Evolutionary conservation across 164 flowering plant genomes (phyloP).

Genomic region (Stephania cephalantha): DNA sequence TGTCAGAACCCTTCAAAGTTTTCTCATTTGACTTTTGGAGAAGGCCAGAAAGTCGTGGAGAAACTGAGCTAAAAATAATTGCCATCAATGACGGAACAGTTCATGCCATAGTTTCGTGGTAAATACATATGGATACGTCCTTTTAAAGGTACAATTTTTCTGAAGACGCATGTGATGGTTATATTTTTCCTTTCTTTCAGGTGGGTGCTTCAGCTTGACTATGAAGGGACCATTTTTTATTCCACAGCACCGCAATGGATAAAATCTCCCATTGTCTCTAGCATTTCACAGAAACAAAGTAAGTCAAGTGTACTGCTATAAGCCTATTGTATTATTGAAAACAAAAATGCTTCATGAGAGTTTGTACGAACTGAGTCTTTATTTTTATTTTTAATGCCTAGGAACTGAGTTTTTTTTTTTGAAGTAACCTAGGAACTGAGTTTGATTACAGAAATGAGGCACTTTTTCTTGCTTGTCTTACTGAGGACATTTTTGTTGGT

Average conservation of each 20-base stretch:
- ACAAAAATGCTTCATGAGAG: not conserved
- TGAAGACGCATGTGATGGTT: not conserved
- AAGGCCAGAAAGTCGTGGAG: constrained; percentile 84
- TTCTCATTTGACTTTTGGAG: constrained; percentile 94
- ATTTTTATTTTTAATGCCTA: too few species aligned
- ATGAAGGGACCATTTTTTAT: constrained; percentile 73
- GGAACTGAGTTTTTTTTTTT: not conserved
- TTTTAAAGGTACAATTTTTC: not conserved
- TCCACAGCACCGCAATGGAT: constrained; percentile 89
- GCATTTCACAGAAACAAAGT: constrained; percentile 26
- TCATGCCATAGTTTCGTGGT: constrained; percentile 91
- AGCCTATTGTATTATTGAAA: not conserved
- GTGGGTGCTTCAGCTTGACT: constrained; percentile 96
- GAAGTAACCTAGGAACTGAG: too few species aligned
- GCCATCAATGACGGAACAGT: constrained; percentile 55
- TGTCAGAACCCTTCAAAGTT: constrained; percentile 92
- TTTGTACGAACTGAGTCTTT: not conserved
- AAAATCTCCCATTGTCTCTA: constrained; percentile 14
- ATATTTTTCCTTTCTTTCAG: constrained; percentile 30
- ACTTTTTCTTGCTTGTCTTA: not conserved
- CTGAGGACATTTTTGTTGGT: not conserved
- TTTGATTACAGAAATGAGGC: not conserved
- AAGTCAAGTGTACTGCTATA: constrained; percentile 14
- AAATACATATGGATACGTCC: constrained; percentile 6
- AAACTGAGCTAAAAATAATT: constrained; percentile 45